These are phyloP conservation scores for Evernia prunastri DNA, from an alignment of 495 filamentous ascomycete species.

Conservation along the genomic window DNA sequence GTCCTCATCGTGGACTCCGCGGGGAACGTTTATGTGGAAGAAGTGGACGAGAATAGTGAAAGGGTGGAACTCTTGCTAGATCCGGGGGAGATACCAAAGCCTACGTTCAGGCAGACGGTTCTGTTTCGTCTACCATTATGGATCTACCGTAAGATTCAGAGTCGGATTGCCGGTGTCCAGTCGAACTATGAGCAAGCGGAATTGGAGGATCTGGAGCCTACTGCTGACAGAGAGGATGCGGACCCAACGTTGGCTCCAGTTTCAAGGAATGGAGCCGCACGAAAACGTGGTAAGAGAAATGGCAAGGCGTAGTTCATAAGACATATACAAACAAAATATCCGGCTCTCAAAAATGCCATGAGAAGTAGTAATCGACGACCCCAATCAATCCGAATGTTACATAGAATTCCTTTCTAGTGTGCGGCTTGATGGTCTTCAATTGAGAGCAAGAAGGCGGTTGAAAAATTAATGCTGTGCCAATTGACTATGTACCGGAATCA, in stretches of 20 bases:
- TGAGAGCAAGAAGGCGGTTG: neutral
- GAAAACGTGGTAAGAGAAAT: conserved; percentile 22
- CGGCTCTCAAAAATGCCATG: neutral
- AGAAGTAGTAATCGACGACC: neutral
- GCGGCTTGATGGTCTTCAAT: neutral
- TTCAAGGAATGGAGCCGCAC: conserved; percentile 9
- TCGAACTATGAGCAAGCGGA: conserved; percentile 12
- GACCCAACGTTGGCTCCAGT: neutral
- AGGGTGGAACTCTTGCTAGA: conserved; percentile 79
- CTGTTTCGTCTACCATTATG: conserved; percentile 62
- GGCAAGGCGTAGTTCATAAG: conserved; percentile 7
- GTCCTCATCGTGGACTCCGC: conserved; percentile 83
- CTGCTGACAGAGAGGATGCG: neutral
- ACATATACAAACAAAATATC: no score
- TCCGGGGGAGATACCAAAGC: conserved; percentile 57
- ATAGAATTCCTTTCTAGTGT: neutral
- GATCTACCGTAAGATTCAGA: conserved; percentile 52
- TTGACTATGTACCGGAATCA: neutral
- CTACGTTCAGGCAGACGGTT: conserved; percentile 63
- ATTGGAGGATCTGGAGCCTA: conserved; percentile 5
- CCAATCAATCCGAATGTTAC: neutral
- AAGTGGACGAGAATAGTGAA: conserved; percentile 79
- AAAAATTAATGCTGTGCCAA: neutral
- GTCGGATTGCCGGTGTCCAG: conserved; percentile 42
- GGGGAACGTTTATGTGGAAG: conserved; percentile 88